Base-by-base conservation (phyloP, 2,329 filamentous ascomycete species). In the Epicoccum sorghinum region DNA sequence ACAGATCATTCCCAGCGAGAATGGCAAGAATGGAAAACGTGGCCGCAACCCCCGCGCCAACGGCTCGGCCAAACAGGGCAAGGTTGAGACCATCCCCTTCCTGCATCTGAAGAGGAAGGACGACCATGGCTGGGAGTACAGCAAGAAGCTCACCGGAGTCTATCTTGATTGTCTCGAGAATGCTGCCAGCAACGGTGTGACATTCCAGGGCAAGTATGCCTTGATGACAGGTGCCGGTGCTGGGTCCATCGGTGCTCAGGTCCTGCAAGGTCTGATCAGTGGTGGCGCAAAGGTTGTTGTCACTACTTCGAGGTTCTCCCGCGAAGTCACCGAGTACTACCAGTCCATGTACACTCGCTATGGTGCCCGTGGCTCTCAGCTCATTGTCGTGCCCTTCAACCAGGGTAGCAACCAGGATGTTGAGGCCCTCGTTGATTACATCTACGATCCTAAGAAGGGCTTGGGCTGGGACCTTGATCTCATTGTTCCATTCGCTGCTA, bases 151-250 rank as follows among this genome's bases (percentile, higher is more conserved):
- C 53, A 98, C 95, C 23, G 90, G 91, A 52, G 78, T 93, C 65
- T 99, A 99, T 75, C 86, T 99, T 30, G 91, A 97, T 73, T 92
- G 91, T 59, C 79, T 99, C 29, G 93, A 96, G 79, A 86, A 93
- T 60, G 92, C 93, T 62, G 95, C 95, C 61, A 89, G 87, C 69
- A 83, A 86, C 51, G 95, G 95, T 75, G 87, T 99, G 55, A 95
- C 88, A 41, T 99, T 96, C 82, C 86, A 92, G 73, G 91, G 90
- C 79, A 98, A 97, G 83, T 91, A 98, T 71, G 93, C 90, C 42
- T 85, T 99, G 64, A 99, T 99, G 93, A 99, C 95, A 58, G 95
- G 95, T 79, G 95, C 95, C 63, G 95, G 95, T 77, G 95, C 93
- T 62, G 96, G 96, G 39, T 99, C 95, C 46, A 99, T 99, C 65